Evolutionary conservation across 495 filamentous ascomycete species (phyloP).

Genomic region (Neurospora sp.): DNA sequence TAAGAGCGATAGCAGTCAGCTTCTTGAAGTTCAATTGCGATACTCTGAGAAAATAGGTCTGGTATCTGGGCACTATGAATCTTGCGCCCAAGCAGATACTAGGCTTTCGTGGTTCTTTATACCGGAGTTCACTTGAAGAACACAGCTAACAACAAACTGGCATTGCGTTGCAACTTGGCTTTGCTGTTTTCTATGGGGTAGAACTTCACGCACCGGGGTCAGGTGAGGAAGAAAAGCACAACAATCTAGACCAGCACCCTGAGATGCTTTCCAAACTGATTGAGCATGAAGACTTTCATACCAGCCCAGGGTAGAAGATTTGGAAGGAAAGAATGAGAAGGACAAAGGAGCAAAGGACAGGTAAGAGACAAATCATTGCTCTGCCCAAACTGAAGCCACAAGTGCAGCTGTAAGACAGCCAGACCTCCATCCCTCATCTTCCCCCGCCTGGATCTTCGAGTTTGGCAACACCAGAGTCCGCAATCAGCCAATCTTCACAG

Average conservation of each 20-base stretch:
- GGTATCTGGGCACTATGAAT: background rate
- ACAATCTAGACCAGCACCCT: background rate
- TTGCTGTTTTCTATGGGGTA: background rate
- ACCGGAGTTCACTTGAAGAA: background rate
- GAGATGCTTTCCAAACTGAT: background rate
- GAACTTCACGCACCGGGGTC: background rate
- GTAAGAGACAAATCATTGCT: background rate
- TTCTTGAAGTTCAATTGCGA: background rate
- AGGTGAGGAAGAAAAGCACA: background rate
- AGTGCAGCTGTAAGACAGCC: background rate
- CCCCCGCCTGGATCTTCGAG: background rate
- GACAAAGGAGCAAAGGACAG: background rate
- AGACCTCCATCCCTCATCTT: background rate
- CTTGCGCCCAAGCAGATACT: background rate
- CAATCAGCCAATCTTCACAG: background rate
- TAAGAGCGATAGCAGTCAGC: background rate
- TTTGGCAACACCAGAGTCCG: background rate
- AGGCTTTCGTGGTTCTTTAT: background rate
- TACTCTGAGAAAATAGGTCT: background rate
- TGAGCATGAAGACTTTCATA: background rate
- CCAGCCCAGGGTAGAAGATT: background rate
- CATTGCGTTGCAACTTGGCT: background rate
- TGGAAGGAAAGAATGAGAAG: rapidly evolving
- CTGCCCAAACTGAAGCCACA: background rate
- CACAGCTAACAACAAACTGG: background rate